Percentiles rank a stretch among this genome's conserved stretches.
phyloP scores from a whole-genome alignment of 2,329 filamentous ascomycete species.

The Cryphonectria parasitica region DNA sequence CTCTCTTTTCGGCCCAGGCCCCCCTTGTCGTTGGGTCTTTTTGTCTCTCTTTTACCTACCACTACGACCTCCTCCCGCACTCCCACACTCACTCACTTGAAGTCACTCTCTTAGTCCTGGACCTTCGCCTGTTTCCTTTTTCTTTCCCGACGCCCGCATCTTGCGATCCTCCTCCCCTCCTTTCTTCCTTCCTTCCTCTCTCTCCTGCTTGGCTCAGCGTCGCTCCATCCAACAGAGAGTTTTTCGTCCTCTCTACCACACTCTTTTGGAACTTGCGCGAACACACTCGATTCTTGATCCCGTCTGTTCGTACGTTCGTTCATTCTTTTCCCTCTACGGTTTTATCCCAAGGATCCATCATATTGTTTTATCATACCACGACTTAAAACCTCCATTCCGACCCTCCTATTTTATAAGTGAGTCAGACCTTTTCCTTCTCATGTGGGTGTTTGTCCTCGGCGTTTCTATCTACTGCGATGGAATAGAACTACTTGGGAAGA shows the following conservation, averaged over 20 bases:
- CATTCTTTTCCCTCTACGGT: constrained; percentile 12
- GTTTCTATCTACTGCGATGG: not conserved
- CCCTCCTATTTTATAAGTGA: not conserved
- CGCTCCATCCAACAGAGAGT: constrained; percentile 58
- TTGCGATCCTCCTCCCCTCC: constrained; percentile 19
- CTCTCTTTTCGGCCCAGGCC: constrained; percentile 17
- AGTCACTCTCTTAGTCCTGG: constrained; percentile 19
- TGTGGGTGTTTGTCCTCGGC: not conserved
- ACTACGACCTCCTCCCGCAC: not conserved
- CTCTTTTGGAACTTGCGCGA: constrained; percentile 50
- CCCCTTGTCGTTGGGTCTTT: constrained; percentile 21
- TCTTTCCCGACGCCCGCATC: constrained; percentile 33
- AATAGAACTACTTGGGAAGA: not conserved
- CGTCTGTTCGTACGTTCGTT: constrained; percentile 28
- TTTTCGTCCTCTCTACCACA: constrained; percentile 54
- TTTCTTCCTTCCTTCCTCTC: constrained; percentile 16
- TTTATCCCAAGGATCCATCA: not conserved
- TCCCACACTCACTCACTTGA: not conserved
- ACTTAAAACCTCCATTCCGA: not conserved
- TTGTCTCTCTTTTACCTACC: not conserved
- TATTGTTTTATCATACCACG: no score
- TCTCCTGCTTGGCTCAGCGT: constrained; percentile 38
- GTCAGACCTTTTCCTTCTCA: not conserved
- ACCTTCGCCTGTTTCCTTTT: constrained; percentile 31
- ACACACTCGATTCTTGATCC: constrained; percentile 22